Evolutionary conservation across 306 rosid species (phyloP), one percentile per base, ranked within the genome.

Genomic region (Trichosanthes cucumerina): DNA sequence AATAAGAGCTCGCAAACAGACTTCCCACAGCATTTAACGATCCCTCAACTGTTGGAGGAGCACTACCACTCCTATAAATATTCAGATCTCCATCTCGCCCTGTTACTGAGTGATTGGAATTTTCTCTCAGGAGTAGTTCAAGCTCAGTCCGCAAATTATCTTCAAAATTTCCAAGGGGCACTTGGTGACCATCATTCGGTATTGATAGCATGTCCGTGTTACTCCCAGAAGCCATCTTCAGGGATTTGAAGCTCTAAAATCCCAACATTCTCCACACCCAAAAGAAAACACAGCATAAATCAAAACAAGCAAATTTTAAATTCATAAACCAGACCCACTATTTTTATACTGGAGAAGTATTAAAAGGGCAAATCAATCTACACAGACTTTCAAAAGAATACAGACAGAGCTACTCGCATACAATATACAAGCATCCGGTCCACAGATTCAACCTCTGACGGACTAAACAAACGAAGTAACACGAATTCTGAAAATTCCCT

Each of bases 31-130:
- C 99, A 78, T 82, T 91, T 44, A 92, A 59, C 0, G 97, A 92
- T 19, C 99, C 99, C 83, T 92, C 97, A 7, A 95, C 97, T 13
- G 99, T 92, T 6, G 99, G 99, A 2, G 99, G 97, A 34, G 99
- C 99, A 86, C 99, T 95, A 79, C 99, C 99, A 84, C 99, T 95
- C 84, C 99, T 83, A 63, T 86, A 88, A 58, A 95, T 91, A 81
- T 91, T 91, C 36, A 83, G 79, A 82, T 91, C 97, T 81, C 92
- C 87, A 54, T 88, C 97, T 78, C 82, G 84, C 77, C 87, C 79
- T 41, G 86, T 59, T 77, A 73, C 74, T 16, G 85, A 88, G 41
- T 79, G 92, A 83, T 88, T 86, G 24, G 86, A 88, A 81, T 88
- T 96, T 83, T 87, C 90, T 79, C 68, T 89, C 79, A 92, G 84